A percentile compares a stretch with the other conserved stretches of the same genome.
phyloP scores from a whole-genome alignment of 1,139 yeast species.

The Blastobotrys buckinghamii region DNA sequence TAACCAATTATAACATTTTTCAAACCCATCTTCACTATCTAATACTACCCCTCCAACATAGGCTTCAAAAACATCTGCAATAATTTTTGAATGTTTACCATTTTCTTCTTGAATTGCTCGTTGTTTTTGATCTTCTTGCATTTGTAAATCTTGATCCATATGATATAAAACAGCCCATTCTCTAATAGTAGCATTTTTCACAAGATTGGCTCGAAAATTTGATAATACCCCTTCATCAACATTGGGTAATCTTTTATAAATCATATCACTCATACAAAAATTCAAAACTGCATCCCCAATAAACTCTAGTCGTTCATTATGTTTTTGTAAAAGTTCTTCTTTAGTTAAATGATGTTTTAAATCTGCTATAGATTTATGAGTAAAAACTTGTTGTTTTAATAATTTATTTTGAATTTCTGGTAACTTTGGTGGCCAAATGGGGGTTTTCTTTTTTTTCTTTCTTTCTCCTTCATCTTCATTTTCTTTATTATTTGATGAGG shows the following conservation, averaged over 20 bases:
- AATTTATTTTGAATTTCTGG: constrained; percentile 61
- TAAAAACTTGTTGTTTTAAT: constrained; percentile 66
- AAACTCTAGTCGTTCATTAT: constrained; percentile 89
- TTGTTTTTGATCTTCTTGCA: constrained; percentile 38
- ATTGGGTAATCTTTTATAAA: constrained; percentile 60
- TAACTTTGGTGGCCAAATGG: constrained; percentile 51
- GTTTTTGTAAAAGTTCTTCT: constrained; percentile 53
- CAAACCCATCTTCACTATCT: constrained; percentile 43
- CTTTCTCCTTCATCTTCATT: neutral
- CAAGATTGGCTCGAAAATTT: constrained; percentile 59
- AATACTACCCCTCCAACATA: constrained; percentile 78
- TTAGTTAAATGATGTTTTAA: constrained; percentile 43
- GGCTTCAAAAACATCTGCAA: constrained; percentile 83
- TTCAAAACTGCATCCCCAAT: constrained; percentile 88
- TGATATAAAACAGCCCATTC: constrained; percentile 69
- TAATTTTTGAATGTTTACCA: constrained; percentile 39
- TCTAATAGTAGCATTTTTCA: constrained; percentile 67
- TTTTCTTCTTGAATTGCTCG: constrained; percentile 25
- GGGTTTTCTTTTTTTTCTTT: neutral
- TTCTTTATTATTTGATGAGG: neutral
- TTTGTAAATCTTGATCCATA: constrained; percentile 53
- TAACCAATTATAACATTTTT: constrained; percentile 56
- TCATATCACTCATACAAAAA: constrained; percentile 59
- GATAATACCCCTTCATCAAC: constrained; percentile 82
- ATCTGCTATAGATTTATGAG: constrained; percentile 70